Base-by-base conservation (phyloP, 441 rosid species). In the Euphorbia corollata region DNA sequence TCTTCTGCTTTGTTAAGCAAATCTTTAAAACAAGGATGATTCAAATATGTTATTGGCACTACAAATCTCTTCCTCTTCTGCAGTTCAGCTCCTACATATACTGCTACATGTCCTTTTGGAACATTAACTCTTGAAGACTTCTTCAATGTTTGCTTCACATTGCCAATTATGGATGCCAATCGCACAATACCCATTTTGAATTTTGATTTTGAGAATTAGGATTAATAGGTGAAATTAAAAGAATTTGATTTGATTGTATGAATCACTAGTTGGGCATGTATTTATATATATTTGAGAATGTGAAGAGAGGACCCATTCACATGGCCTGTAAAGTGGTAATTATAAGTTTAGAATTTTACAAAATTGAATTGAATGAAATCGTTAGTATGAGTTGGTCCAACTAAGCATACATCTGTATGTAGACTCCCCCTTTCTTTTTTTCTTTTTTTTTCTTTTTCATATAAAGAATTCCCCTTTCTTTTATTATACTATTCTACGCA, bases 61-160 rank as follows among this genome's bases (percentile, higher is more conserved):
- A 89, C 81, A 80, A 82, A 84, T 76, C 97, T 83, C 36, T 82
- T 83, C 72, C 87, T 74, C 18, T 80, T n/a, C n/a, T n/a, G n/a
- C n/a, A n/a, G 61, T 63, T 74, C 70, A 61, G 87, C 82, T 13
- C 98, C 97, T 0, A 93, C 97, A 32, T 93, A 93, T 20, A 93
- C 90, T 3, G 88, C 87, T 30, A 91, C 85, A 57, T 93, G 97
- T 6, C 96, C 96, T 74, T 85, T 90, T 2, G 97, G 98, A 22
- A 93, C 98, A 32, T 80, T 68, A n/a, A n/a, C n/a, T n/a, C n/a
- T n/a, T 3, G 61, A 3, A 59, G 68, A 75, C 65, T 69, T 62
- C 63, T 65, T 79, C 6, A 77, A 72, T 15, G 72, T 68, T 59
- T 73, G 76, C 74, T 62, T 78, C 22, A 71, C 73, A 22, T 48